These are phyloP conservation scores for Eucalyptus marginata DNA, from an alignment of 345 rosid species.

Conservation along the genomic window DNA sequence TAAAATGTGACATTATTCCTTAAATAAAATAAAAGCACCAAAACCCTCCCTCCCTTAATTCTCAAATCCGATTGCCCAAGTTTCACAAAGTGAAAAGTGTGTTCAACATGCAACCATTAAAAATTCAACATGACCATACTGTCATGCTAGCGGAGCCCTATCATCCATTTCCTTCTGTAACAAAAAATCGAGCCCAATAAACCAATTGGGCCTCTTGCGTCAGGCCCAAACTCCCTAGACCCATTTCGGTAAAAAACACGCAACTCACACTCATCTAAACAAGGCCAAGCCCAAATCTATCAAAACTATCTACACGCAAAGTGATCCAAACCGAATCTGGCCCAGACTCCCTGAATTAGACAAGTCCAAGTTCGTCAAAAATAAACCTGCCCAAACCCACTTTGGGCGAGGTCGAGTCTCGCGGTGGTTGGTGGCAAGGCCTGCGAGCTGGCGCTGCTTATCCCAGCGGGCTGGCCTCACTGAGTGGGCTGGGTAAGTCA, in stretches of 20 bases:
- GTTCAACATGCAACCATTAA: not conserved
- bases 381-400: not conserved
- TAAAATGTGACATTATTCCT: not conserved
- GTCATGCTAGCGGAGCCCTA: not conserved
- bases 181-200: fast-evolving
- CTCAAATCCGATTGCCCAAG: not conserved
- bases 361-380: not conserved
- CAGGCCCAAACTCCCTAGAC: not conserved
- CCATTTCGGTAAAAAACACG: too few relatives aligned
- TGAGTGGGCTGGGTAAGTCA: too few relatives aligned
- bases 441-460: too few relatives aligned
- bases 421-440: too few relatives aligned
- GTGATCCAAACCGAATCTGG: not conserved
- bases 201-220: not conserved
- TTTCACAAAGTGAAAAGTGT: not conserved
- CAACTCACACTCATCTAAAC: not conserved
- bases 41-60: not conserved
- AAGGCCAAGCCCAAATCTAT: not conserved
- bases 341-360: not conserved
- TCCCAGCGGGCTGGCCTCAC: too few relatives aligned
- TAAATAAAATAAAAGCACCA: not conserved
- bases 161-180: not conserved
- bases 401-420: too few relatives aligned
- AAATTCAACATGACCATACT: not conserved
- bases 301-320: not conserved